Conservation (phyloP, 192 early-diverging fungal genomes). For the Coemansia sp. region DNA sequence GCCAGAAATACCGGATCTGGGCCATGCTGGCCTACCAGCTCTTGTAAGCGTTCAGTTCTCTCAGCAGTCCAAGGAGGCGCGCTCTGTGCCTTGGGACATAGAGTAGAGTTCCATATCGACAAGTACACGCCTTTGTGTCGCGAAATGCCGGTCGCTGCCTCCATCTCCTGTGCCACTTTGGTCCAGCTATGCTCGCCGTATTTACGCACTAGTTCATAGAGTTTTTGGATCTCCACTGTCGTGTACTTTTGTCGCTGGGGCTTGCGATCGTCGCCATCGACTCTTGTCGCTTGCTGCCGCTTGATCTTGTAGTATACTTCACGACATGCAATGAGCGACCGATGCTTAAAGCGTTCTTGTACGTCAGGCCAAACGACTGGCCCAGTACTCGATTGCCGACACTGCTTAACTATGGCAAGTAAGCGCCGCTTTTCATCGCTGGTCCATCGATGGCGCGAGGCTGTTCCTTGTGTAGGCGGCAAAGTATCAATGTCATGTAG, state of each 20-base stretch:
- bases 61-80: slow-evolving; percentile 31
- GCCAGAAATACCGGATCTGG: slow-evolving; percentile 40
- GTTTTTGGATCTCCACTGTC: neutral
- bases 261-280: neutral
- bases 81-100: slow-evolving; percentile 27
- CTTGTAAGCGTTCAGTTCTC: slow-evolving; percentile 4
- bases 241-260: neutral
- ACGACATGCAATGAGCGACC: slow-evolving; percentile 3
- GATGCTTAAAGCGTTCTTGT: neutral
- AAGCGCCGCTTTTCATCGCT: slow-evolving; percentile 5
- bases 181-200: slow-evolving; percentile 37
- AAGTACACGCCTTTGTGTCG: neutral
- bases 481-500: neutral
- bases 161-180: slow-evolving; percentile 21
- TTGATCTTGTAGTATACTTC: slow-evolving; percentile 4
- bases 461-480: neutral
- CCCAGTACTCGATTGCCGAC: slow-evolving; percentile 6
- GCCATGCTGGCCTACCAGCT: slow-evolving; percentile 22
- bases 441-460: slow-evolving; percentile 4
- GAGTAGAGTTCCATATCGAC: slow-evolving; percentile 9
- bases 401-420: neutral
- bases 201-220: slow-evolving; percentile 15
- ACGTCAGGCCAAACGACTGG: slow-evolving; percentile 10
- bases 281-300: neutral
- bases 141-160: slow-evolving; percentile 1